Percentiles rank a stretch among this genome's conserved stretches.
Evolutionary conservation across 1,284 basidiomycete species (phyloP).

Genomic region (Ceratobasidium sp.): DNA sequence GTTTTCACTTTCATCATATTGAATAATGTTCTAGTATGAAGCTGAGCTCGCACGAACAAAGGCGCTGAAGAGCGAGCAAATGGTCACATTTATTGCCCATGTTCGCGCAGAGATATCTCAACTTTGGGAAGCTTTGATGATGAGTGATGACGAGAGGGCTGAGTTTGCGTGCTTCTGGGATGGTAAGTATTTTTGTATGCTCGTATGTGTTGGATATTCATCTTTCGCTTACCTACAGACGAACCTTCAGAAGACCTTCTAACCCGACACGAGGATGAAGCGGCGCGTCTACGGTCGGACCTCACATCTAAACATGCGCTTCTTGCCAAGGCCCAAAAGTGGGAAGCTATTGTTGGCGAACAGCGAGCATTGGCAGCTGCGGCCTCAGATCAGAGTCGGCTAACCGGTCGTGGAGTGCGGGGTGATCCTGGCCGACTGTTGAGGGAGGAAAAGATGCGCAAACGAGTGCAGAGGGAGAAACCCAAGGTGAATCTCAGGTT

Average conservation of each 20-base stretch:
- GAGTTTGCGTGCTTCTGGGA: constrained; percentile 82
- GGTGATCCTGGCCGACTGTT: constrained; percentile 77
- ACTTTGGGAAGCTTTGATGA: constrained; percentile 88
- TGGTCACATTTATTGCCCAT: constrained; percentile 85
- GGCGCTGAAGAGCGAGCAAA: constrained; percentile 84
- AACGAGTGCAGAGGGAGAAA: constrained; percentile 93
- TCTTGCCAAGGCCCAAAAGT: constrained; percentile 81
- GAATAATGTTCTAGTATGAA: constrained; percentile 66
- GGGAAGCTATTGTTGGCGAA: constrained; percentile 90
- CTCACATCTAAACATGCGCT: constrained; percentile 77
- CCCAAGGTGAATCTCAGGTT: constrained; percentile 72
- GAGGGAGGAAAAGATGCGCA: constrained; percentile 97
- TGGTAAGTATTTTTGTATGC: constrained; percentile 60
- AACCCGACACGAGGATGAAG: constrained; percentile 87
- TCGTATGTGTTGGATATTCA: background rate
- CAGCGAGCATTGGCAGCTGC: constrained; percentile 86
- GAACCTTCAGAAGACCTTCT: constrained; percentile 90
- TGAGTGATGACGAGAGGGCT: constrained; percentile 82
- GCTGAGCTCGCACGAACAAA: constrained; percentile 90
- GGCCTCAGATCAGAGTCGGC: constrained; percentile 77
- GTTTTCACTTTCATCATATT: background rate
- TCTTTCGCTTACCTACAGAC: constrained; percentile 58
- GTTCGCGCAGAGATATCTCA: constrained; percentile 82
- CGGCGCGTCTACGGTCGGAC: constrained; percentile 65
- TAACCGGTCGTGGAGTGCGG: constrained; percentile 78